Evolutionary conservation across 2,329 filamentous ascomycete genomes (phyloP).

Genomic region (Bipolaris gigantea): DNA sequence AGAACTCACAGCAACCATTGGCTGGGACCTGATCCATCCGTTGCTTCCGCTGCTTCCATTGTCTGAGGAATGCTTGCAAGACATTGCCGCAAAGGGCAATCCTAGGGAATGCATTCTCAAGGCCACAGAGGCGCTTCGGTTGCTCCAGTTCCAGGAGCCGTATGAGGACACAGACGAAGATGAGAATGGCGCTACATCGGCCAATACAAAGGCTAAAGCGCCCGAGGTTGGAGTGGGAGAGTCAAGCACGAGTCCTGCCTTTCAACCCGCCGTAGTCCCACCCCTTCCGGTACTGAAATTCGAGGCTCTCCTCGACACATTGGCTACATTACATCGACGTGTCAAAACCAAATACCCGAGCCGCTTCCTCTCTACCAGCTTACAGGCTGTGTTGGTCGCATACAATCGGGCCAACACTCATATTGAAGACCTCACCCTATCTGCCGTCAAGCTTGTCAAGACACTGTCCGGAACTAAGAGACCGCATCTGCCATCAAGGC

Average conservation of each 20-base stretch:
- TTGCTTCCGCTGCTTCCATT: constrained; percentile 66
- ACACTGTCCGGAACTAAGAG: constrained; percentile 68
- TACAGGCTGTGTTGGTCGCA: constrained; percentile 69
- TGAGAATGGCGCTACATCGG: constrained; percentile 32
- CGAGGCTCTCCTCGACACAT: constrained; percentile 69
- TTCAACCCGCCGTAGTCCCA: constrained; percentile 25
- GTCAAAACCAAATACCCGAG: constrained; percentile 79
- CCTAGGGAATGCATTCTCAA: constrained; percentile 81
- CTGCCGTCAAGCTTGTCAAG: constrained; percentile 70
- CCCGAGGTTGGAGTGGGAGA: constrained; percentile 34
- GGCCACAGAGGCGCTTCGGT: constrained; percentile 70
- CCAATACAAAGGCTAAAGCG: constrained; percentile 21
- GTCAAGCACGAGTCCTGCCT: constrained; percentile 36
- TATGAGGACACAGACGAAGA: constrained; percentile 59
- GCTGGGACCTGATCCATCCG: constrained; percentile 81
- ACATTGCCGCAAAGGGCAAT: constrained; percentile 75
- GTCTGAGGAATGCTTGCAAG: constrained; percentile 71
- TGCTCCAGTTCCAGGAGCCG: constrained; percentile 54
- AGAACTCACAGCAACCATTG: constrained; percentile 72
- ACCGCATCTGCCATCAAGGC: constrained; percentile 64
- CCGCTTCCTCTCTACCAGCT: constrained; percentile 74
- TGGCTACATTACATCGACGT: constrained; percentile 71
- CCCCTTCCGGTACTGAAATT: constrained; percentile 60
- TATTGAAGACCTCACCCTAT: constrained; percentile 66
- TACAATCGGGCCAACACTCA: constrained; percentile 62